These are phyloP conservation scores for Plasmodium malariae DNA, from an alignment of 169 alveolate genomes.

Conservation along the genomic window DNA sequence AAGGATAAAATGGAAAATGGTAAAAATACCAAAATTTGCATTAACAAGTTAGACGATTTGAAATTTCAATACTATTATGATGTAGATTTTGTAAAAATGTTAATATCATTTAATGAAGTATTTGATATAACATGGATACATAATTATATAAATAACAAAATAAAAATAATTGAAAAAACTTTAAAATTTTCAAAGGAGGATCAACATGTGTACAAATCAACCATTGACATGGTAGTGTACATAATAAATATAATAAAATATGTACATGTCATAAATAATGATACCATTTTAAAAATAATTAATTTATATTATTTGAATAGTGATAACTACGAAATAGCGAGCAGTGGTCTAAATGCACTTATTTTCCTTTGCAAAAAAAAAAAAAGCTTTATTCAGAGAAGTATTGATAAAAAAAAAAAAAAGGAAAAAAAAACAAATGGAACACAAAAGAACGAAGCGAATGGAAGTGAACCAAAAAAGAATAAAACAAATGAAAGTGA, in stretches of 20 bases:
- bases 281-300: conserved; percentile 24
- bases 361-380: conserved; percentile 66
- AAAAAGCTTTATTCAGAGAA: conserved; percentile 7
- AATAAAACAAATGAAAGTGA: no score
- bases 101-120: conserved; percentile 27
- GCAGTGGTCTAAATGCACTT: conserved; percentile 9
- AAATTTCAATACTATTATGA: conserved; percentile 49
- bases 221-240: conserved; percentile 10
- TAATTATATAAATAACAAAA: conserved; percentile 31
- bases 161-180: conserved; percentile 21
- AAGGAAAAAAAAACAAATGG: no score
- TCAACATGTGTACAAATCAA: neutral
- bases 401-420: neutral
- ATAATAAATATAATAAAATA: conserved; percentile 45
- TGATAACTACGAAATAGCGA: conserved; percentile 4
- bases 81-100: conserved; percentile 12
- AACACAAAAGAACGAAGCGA: no score
- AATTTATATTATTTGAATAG: conserved; percentile 29
- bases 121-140: conserved; percentile 43
- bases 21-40: conserved; percentile 14
- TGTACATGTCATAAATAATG: conserved; percentile 60
- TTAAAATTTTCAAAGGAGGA: conserved; percentile 32
- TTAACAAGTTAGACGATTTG: conserved; percentile 28
- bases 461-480: no score
- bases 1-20: conserved; percentile 13